A percentile compares a stretch with the other conserved stretches of the same genome.
These are phyloP conservation scores for Paramarasmius palmivorus DNA, from an alignment of 1,284 basidiomycete species.

Conservation along the genomic window DNA sequence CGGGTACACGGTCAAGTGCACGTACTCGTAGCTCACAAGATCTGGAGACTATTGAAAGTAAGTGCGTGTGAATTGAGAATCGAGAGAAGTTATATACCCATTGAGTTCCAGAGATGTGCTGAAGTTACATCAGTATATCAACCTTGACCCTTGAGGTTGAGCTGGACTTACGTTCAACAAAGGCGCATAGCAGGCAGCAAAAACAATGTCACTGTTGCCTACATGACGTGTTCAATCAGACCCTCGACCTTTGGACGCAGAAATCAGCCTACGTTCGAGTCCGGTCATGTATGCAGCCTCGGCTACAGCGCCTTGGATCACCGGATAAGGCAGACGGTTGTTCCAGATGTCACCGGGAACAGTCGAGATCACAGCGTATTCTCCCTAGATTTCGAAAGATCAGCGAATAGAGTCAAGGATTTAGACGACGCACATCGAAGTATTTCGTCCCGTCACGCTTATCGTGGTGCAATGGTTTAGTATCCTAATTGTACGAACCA, in stretches of 20 bases:
- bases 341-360: constrained; percentile 56
- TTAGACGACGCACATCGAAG: constrained; percentile 48
- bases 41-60: constrained; percentile 51
- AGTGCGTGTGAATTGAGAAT: too few relatives aligned
- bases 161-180: constrained; percentile 47
- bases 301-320: constrained; percentile 35
- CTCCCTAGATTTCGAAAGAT: constrained; percentile 45
- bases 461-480: constrained; percentile 8
- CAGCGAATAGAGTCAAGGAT: background rate
- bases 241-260: too few relatives aligned
- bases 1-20: constrained; percentile 3
- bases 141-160: background rate
- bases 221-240: too few relatives aligned
- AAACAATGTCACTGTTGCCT: constrained; percentile 49
- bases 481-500: constrained; percentile 30
- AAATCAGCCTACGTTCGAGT: constrained; percentile 62
- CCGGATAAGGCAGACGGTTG: constrained; percentile 12
- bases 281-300: constrained; percentile 78
- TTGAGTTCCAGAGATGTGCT: constrained; percentile 57
- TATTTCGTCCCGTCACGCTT: constrained; percentile 52
- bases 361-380: constrained; percentile 69
- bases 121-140: background rate
- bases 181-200: constrained; percentile 70
- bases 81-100: too few relatives aligned
- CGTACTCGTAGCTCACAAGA: constrained; percentile 66